Base-by-base conservation (phyloP, 129 eudicot genomes). In the Arctium minus region DNA sequence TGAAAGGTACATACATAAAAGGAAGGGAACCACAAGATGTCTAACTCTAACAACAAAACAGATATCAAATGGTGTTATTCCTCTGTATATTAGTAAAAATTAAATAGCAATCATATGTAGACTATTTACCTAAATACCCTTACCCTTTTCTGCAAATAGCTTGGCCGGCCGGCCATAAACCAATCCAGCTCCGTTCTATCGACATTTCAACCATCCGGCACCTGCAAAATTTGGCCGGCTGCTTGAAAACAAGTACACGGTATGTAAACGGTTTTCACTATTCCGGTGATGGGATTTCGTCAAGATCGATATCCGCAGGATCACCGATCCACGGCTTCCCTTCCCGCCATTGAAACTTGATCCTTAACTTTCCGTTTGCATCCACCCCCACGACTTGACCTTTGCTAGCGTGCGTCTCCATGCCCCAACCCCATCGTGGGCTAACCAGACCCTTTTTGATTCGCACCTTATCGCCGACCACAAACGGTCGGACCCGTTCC, bases 361-460 rank as follows among this genome's bases (percentile, higher is more conserved):
- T 95, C 91, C 98, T 87, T 76, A 95, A 80, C 76, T 95, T 95
- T 9, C 98, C 98, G 18, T 95, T 95, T 22, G 98, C 97, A 78
- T 95, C 98, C 33, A 95, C 98, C 31, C 98, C 98, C 6, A 92
- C 98, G 3, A 95, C 97, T 84, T 90, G 78, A 46, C 98, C 98
- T 86, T 84, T 92, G 83, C 98, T 95, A 1, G 98, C 88, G 67
- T 91, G 97, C 0, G 98, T 96, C 86, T 93, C 99, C 99, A 96
- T 96, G 27, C 99, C 99, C 99, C 99, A 96, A 1, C 96, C 98
- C 97, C 97, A 96, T 67, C 98, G 86, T 11, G 99, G 97, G 36
- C 84, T 77, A 72, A 90, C 92, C 60, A 96, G 82, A 60, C 97
- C 97, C 40, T 90, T 92, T 81, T 84, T 87, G 11, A 91, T 96